phyloP scores from a whole-genome alignment of 129 eudicot species.

The Solidago caesia region DNA sequence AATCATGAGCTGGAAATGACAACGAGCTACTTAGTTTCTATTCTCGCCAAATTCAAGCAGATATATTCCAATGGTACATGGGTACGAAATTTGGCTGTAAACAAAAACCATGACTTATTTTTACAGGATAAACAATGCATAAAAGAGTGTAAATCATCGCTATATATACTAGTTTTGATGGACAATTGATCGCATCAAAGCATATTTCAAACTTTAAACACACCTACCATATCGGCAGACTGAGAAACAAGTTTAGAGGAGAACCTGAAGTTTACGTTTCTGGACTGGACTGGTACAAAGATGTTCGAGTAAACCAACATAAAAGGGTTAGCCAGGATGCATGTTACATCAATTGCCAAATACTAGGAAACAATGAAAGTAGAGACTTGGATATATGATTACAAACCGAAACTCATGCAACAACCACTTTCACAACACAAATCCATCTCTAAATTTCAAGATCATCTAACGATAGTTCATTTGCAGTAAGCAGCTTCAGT shows the following conservation, averaged over 20 bases:
- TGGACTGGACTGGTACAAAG: not conserved
- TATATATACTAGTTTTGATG: constrained; percentile 16
- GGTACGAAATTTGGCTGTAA: too few species aligned
- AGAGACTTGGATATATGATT: constrained; percentile 20
- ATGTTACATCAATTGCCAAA: constrained; percentile 25
- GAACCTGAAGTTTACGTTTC: constrained; percentile 15
- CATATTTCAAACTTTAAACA: not conserved
- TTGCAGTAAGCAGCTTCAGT: constrained; percentile 57
- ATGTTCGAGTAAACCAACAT: constrained; percentile 13
- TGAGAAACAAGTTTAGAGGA: not conserved
- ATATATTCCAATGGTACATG: too few species aligned
- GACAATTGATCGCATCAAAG: constrained; percentile 13
- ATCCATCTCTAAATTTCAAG: constrained; percentile 47
- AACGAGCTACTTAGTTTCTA: not conserved
- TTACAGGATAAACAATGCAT: not conserved
- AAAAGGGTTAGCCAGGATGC: constrained; percentile 9
- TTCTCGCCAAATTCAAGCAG: not conserved
- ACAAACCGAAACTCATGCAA: constrained; percentile 36
- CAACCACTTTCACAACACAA: constrained; percentile 6
- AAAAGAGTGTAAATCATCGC: constrained; percentile 3
- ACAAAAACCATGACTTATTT: not conserved
- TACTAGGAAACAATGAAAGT: constrained; percentile 25
- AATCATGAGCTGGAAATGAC: too few species aligned
- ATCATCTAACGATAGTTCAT: constrained; percentile 69
- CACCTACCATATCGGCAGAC: not conserved